A percentile compares a stretch with the other conserved stretches of the same genome.
Conservation (phyloP, 2,329 filamentous ascomycete genomes). For the Sclerotinia spermophila region DNA sequence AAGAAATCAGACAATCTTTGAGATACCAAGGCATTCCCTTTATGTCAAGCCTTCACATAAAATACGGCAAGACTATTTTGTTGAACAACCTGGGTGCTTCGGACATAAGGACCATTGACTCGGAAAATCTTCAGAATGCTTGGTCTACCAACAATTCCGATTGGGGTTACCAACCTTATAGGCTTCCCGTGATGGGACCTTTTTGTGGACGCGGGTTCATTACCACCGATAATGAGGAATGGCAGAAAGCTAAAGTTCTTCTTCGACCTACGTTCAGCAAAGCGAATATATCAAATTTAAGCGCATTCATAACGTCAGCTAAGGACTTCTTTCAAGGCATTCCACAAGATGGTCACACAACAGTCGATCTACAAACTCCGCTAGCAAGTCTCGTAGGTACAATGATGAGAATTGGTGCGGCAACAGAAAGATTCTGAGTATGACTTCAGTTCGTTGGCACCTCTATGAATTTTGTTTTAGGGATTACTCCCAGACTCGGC, state of each 20-base stretch:
- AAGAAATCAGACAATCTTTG: background rate
- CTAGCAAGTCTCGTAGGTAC: slow-evolving; percentile 7
- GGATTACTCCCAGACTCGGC: background rate
- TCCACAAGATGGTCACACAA: background rate
- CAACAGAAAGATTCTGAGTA: background rate
- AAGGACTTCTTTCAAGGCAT: background rate
- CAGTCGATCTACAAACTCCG: background rate
- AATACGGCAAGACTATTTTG: background rate
- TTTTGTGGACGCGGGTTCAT: slow-evolving; percentile 10
- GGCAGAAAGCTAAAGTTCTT: background rate
- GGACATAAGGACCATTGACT: background rate
- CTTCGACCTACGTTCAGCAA: slow-evolving; percentile 8
- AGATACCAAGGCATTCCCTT: background rate
- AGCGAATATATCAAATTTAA: slow-evolving; percentile 7
- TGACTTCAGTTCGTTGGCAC: background rate
- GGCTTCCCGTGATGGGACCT: slow-evolving; percentile 7
- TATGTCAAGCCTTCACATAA: background rate
- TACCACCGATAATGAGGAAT: background rate
- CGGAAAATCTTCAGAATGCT: background rate
- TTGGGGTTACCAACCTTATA: slow-evolving; percentile 1
- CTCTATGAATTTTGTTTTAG: slow-evolving; percentile 3
- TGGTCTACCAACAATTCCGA: slow-evolving; percentile 8
- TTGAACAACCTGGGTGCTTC: background rate
- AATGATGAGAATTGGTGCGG: background rate
- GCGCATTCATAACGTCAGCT: background rate